Evolutionary conservation across 257 asterid genomes (phyloP).

Genomic region (Jaltomata sinuosa): DNA sequence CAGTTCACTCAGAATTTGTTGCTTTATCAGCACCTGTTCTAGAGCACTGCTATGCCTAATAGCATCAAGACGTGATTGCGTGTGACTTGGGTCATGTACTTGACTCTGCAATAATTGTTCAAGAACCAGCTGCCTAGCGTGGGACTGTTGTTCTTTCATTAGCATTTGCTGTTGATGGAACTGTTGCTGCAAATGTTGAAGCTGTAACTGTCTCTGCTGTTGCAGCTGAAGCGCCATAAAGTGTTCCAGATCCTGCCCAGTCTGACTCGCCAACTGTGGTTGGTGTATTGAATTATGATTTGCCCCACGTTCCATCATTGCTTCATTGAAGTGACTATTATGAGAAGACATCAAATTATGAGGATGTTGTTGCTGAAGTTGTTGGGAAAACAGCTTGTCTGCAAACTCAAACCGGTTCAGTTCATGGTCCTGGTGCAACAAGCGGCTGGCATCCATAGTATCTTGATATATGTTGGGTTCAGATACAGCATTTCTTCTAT

Average conservation of each 20-base stretch:
- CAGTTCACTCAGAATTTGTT: slow-evolving; percentile 65
- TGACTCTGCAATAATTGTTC: slow-evolving; percentile 82
- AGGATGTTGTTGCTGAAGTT: slow-evolving; percentile 46
- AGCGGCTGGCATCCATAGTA: slow-evolving; percentile 35
- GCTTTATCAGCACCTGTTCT: slow-evolving; percentile 70
- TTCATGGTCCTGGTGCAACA: slow-evolving; percentile 47
- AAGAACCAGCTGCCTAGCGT: slow-evolving; percentile 59
- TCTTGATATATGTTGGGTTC: slow-evolving; percentile 53
- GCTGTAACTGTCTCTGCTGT: slow-evolving; percentile 54
- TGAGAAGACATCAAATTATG: slow-evolving; percentile 46
- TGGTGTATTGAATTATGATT: slow-evolving; percentile 51
- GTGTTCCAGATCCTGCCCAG: slow-evolving; percentile 59
- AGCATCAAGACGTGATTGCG: slow-evolving; percentile 62
- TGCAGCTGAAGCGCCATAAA: slow-evolving; percentile 69
- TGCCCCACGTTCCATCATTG: slow-evolving; percentile 39
- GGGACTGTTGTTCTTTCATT: slow-evolving; percentile 77
- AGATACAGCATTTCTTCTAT: slow-evolving; percentile 33
- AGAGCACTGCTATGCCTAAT: slow-evolving; percentile 55
- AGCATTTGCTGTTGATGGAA: slow-evolving; percentile 74
- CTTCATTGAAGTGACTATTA: slow-evolving; percentile 44
- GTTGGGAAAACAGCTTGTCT: slow-evolving; percentile 57
- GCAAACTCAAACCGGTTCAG: slow-evolving; percentile 42
- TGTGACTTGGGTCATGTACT: slow-evolving; percentile 59
- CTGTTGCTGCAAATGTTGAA: slow-evolving; percentile 45
- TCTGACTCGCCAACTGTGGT: slow-evolving; percentile 46